Conservation (phyloP, 1,139 yeast species). For the Saccharomycopsis hybrid region DNA sequence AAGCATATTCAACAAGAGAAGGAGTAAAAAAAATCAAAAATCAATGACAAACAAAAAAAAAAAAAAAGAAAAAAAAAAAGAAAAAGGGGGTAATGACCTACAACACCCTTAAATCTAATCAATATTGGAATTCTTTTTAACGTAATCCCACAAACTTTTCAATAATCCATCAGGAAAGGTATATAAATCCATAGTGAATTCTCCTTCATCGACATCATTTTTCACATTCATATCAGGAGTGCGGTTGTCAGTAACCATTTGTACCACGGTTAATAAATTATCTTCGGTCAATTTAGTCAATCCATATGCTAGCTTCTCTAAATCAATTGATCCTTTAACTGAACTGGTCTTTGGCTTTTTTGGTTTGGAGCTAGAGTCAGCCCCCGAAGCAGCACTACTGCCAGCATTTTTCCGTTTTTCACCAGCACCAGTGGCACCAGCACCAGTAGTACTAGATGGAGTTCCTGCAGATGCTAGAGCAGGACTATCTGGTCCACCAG, state of each 20-base stretch:
- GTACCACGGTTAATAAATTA: constrained; percentile 89
- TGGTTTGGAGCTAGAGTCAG: too few species aligned
- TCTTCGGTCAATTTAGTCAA: constrained; percentile 86
- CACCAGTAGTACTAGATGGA: too few species aligned
- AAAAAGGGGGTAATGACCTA: too few species aligned
- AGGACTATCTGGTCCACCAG: too few species aligned
- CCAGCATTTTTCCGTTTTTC: constrained; percentile 37
- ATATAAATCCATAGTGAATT: constrained; percentile 91
- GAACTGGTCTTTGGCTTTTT: constrained; percentile 57
- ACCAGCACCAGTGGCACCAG: constrained; percentile 24
- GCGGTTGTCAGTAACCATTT: constrained; percentile 95
- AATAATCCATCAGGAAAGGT: constrained; percentile 89
- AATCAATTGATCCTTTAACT: constrained; percentile 68
- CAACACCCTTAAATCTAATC: constrained; percentile 9
- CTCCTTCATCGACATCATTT: constrained; percentile 95
- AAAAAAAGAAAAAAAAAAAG: background rate
- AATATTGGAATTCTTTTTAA: constrained; percentile 46
- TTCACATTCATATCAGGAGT: constrained; percentile 95
- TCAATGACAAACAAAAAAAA: background rate
- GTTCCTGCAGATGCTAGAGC: background rate
- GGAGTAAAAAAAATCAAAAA: background rate
- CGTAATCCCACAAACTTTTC: constrained; percentile 93
- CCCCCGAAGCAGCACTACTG: too few species aligned
- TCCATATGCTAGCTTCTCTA: constrained; percentile 87
- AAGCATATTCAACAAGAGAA: background rate